These are phyloP conservation scores for Selaginella moellendorffii DNA, from an alignment of 75 land plant genomes.

Conservation along the genomic window DNA sequence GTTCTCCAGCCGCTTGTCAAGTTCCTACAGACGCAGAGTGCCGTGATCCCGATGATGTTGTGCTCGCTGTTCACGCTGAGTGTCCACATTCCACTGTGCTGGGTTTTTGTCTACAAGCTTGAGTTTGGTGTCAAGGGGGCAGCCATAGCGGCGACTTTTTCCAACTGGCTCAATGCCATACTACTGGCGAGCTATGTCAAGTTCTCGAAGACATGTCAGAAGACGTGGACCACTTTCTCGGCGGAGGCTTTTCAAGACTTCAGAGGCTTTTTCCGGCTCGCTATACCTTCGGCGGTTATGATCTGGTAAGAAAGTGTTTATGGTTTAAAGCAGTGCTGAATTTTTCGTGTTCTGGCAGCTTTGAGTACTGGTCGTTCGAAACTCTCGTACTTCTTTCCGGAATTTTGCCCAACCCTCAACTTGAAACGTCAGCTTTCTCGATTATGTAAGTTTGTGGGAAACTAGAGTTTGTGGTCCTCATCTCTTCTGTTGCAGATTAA, in stretches of 20 bases:
- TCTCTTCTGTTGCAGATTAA: slow-evolving; percentile 11
- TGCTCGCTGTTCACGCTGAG: slow-evolving; percentile 21
- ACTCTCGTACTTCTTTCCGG: slow-evolving; percentile 39
- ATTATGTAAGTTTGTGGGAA: slow-evolving; percentile 21
- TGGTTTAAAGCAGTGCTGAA: neutral
- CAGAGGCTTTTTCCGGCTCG: slow-evolving; percentile 36
- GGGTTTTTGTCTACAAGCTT: slow-evolving; percentile 26
- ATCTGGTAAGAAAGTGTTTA: slow-evolving; percentile 38
- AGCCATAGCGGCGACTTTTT: slow-evolving; percentile 27
- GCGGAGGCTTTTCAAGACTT: slow-evolving; percentile 44
- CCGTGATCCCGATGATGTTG: slow-evolving; percentile 35
- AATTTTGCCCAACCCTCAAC: slow-evolving; percentile 28
- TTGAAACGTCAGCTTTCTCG: slow-evolving; percentile 37
- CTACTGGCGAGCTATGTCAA: slow-evolving; percentile 32
- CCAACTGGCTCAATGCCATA: slow-evolving; percentile 39
- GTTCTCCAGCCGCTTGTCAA: slow-evolving; percentile 39
- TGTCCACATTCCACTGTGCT: slow-evolving; percentile 31
- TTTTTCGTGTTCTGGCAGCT: slow-evolving; percentile 9
- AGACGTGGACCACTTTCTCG: slow-evolving; percentile 50
- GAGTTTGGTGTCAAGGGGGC: slow-evolving; percentile 36
- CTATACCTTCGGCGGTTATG: slow-evolving; percentile 67
- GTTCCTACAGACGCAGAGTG: slow-evolving; percentile 51
- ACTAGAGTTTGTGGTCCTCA: slow-evolving; percentile 20
- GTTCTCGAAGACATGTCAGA: slow-evolving; percentile 36
- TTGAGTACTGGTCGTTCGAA: slow-evolving; percentile 55